A percentile compares a stretch with the other conserved stretches of the same genome.
These are phyloP conservation scores for Gossypium bickii DNA, from an alignment of 345 rosid genomes.

Conservation along the genomic window DNA sequence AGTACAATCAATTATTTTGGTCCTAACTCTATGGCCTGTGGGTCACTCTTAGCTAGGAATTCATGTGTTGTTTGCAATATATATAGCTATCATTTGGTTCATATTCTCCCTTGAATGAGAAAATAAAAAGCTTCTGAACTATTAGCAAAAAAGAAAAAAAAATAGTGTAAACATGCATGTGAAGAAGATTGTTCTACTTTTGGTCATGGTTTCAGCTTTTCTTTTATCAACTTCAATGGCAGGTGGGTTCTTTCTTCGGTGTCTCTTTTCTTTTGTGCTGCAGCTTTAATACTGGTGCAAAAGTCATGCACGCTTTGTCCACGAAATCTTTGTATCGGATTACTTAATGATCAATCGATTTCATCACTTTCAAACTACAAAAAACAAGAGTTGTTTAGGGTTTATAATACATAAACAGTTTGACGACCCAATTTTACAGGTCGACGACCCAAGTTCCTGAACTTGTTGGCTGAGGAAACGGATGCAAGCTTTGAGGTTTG, in stretches of 20 bases:
- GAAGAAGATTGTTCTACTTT: constrained; percentile 14
- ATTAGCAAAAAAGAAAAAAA: background rate
- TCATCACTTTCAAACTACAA: too few species aligned
- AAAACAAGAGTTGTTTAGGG: too few species aligned
- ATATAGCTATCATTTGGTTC: background rate
- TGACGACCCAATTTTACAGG: constrained; percentile 29
- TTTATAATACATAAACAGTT: too few species aligned
- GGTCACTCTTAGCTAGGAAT: too few species aligned
- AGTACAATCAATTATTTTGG: too few species aligned
- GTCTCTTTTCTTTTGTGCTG: background rate
- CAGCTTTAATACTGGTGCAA: background rate
- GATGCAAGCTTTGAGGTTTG: constrained; percentile 34
- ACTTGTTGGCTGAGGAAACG: constrained; percentile 16
- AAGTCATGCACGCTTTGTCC: background rate
- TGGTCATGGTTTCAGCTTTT: constrained; percentile 12
- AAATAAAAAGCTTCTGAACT: background rate
- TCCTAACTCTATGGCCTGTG: background rate
- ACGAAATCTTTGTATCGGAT: background rate
- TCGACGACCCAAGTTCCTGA: constrained; percentile 31
- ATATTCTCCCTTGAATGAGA: background rate
- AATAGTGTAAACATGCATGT: background rate
- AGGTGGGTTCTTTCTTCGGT: background rate
- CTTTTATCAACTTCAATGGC: constrained; percentile 16
- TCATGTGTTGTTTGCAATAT: background rate
- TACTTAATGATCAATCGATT: too few species aligned